Evolutionary conservation across 306 rosid genomes (phyloP).

Genomic region (Citrullus amarus): DNA sequence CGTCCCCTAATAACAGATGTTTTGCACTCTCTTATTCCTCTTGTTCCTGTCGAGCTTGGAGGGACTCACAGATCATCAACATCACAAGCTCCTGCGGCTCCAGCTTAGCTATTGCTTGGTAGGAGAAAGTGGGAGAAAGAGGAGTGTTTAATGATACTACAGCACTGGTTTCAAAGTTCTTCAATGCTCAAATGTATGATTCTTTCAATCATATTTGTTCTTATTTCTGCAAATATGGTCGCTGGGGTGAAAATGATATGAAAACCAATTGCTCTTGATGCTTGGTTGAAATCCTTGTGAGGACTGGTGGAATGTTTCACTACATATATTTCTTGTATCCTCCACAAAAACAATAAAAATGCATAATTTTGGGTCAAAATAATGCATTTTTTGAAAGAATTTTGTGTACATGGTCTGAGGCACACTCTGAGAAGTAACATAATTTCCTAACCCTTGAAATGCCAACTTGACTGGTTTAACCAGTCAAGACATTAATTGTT

Average conservation of each 20-base stretch:
- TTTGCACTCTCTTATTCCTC: conserved; percentile 82
- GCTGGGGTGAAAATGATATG: not conserved
- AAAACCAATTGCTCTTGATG: not conserved
- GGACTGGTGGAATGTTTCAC: not conserved
- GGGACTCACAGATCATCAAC: conserved; percentile 52
- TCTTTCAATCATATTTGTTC: conserved; percentile 10
- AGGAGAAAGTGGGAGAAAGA: not conserved
- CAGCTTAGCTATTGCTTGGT: not conserved
- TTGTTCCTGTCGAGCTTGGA: conserved; percentile 73
- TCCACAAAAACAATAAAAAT: not conserved
- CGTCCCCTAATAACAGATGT: conserved; percentile 83
- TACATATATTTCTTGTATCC: not conserved
- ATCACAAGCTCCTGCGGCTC: not conserved
- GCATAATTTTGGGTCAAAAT: conserved; percentile 1
- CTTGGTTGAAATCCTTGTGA: not conserved
- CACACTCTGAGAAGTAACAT: not conserved
- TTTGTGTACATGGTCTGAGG: not conserved
- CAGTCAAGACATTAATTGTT: not conserved
- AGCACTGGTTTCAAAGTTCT: not conserved
- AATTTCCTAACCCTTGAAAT: not conserved
- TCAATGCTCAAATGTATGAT: not conserved
- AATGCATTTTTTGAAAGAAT: not conserved
- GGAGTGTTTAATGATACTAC: not conserved
- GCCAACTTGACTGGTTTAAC: not conserved
- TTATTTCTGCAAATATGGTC: conserved; percentile 4